Percentiles rank a stretch among this genome's conserved stretches.
Conservation (phyloP, 306 rosid genomes). For the Prunus dulcis region DNA sequence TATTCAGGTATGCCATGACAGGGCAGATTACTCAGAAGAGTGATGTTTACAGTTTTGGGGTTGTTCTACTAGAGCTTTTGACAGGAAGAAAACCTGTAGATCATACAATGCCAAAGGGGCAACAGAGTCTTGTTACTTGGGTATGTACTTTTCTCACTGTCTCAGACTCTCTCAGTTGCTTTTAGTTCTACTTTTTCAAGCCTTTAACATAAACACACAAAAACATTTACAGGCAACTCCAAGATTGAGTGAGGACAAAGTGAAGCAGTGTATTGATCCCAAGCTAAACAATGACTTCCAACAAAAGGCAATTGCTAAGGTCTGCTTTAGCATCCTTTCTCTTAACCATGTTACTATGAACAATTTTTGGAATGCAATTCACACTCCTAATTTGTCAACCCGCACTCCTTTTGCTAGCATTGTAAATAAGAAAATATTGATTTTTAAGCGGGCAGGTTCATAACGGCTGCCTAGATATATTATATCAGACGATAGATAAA, state of each 20-base stretch:
- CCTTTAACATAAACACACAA: conserved; percentile 1
- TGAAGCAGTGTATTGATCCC: conserved; percentile 96
- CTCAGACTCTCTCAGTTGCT: neutral
- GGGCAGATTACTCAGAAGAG: conserved; percentile 97
- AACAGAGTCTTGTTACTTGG: conserved; percentile 99
- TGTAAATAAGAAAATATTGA: neutral
- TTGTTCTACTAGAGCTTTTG: conserved; percentile 87
- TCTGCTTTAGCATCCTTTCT: conserved; percentile 14
- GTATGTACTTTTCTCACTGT: conserved; percentile 28
- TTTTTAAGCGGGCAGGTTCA: neutral
- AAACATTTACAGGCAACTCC: conserved; percentile 82
- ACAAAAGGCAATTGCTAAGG: conserved; percentile 98
- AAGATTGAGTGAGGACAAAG: conserved; percentile 97
- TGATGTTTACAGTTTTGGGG: conserved; percentile 98
- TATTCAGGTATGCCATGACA: conserved; percentile 91
- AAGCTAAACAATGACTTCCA: conserved; percentile 90
- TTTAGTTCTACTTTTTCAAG: conserved; percentile 2
- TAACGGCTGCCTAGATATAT: neutral
- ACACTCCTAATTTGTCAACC: neutral
- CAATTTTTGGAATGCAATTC: neutral
- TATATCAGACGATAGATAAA: neutral
- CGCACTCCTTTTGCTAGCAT: neutral
- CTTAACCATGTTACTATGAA: neutral
- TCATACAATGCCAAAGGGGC: conserved; percentile 99
- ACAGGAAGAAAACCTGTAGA: conserved; percentile 98